Evolutionary conservation across 257 asterid species (phyloP).

Genomic region (Rubia yunnanensis): DNA sequence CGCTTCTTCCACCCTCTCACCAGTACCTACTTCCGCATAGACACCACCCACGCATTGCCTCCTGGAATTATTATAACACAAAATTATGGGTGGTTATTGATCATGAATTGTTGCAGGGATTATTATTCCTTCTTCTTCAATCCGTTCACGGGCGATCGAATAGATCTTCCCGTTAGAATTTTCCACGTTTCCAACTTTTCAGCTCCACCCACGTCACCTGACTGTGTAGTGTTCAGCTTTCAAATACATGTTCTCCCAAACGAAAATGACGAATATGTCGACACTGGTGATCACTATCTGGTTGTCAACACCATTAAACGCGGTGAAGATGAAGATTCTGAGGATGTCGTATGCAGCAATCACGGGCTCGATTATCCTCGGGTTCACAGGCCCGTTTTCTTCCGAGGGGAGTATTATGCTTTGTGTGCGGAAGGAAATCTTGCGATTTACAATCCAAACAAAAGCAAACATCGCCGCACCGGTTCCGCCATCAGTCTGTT

Average conservation of each 20-base stretch:
- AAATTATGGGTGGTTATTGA: not conserved
- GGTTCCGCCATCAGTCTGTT: not conserved
- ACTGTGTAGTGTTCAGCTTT: not conserved
- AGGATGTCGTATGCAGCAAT: fast-evolving
- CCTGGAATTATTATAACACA: not conserved
- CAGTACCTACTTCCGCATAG: not conserved
- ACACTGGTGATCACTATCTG: no score
- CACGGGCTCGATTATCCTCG: no score
- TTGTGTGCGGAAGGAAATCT: not conserved
- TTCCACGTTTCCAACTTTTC: not conserved
- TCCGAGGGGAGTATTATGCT: not conserved
- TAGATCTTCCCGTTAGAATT: not conserved
- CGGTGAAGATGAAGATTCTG: not conserved
- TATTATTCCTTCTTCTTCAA: not conserved
- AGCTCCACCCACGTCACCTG: not conserved
- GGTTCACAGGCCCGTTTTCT: not conserved
- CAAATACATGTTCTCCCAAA: no score
- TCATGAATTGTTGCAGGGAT: not conserved
- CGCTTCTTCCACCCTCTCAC: not conserved
- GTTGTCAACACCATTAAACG: not conserved
- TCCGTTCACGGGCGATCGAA: not conserved
- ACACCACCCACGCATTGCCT: not conserved
- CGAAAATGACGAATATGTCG: no score
- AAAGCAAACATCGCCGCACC: not conserved
- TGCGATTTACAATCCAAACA: not conserved